Conservation (phyloP, 2,329 filamentous ascomycete species). For the Hymenoscyphus scutula region DNA sequence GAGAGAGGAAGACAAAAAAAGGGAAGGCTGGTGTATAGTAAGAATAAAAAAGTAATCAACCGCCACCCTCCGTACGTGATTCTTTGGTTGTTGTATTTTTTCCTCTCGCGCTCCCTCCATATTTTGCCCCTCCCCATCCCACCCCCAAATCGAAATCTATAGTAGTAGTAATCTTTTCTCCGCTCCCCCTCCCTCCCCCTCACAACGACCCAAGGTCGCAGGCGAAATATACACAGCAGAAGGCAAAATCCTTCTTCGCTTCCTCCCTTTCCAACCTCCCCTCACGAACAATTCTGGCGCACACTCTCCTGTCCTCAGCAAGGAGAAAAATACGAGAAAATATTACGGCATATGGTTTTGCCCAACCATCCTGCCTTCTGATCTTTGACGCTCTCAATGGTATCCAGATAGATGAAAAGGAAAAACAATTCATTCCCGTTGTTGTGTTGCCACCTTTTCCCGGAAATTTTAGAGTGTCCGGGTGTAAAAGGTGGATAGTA, state of each 20-base stretch:
- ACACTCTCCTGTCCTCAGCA: background rate
- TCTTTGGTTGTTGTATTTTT: no score
- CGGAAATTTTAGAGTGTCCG: background rate
- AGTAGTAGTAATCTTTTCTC: background rate
- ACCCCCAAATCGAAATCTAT: background rate
- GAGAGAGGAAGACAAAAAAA: background rate
- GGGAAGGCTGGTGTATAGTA: background rate
- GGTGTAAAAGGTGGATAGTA: background rate
- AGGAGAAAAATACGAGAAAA: background rate
- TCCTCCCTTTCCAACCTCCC: background rate
- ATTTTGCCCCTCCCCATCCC: background rate
- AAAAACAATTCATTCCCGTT: background rate
- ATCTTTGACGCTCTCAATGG: slow-evolving; percentile 4
- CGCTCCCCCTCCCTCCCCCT: background rate
- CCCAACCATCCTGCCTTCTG: slow-evolving; percentile 3
- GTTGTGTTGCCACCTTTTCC: background rate
- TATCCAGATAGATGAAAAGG: slow-evolving; percentile 13
- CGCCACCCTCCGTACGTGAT: background rate
- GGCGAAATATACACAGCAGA: background rate
- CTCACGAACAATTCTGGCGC: background rate
- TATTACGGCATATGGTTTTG: background rate
- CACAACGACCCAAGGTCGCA: background rate
- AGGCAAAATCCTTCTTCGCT: background rate
- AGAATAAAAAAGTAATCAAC: background rate
- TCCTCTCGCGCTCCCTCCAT: background rate